Conservation (phyloP, 2,329 filamentous ascomycete species). For the Aspergillus sp. region DNA sequence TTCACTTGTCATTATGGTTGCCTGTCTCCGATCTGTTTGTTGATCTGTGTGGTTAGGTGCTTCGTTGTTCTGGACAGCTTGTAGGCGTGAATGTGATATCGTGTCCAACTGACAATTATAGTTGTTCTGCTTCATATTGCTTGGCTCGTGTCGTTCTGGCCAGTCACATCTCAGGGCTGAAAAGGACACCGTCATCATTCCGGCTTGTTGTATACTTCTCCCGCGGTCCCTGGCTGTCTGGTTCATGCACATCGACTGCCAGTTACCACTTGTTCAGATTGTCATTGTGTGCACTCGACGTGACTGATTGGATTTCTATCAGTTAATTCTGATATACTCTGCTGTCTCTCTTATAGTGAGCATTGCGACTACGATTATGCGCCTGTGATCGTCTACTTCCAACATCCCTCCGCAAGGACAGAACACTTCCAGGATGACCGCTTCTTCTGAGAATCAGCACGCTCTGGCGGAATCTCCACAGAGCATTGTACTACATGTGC, state of each 20-base stretch:
- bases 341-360: background rate
- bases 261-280: background rate
- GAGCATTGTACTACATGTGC: conserved; percentile 39
- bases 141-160: background rate
- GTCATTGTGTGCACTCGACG: background rate
- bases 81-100: background rate
- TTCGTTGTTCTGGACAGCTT: background rate
- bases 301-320: background rate
- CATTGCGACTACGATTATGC: background rate
- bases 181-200: conserved; percentile 22
- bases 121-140: background rate
- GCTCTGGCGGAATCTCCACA: conserved; percentile 4
- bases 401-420: background rate
- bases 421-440: conserved; percentile 11
- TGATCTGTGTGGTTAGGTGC: background rate
- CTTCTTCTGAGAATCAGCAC: conserved; percentile 8
- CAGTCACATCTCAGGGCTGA: background rate
- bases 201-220: background rate
- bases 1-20: background rate
- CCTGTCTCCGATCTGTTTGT: background rate
- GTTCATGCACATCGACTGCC: background rate
- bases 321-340: background rate
- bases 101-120: background rate
- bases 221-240: background rate
- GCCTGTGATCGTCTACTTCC: background rate